Conservation (phyloP, 1,284 basidiomycete genomes). For the Cutaneotrichosporon cavernicola region DNA sequence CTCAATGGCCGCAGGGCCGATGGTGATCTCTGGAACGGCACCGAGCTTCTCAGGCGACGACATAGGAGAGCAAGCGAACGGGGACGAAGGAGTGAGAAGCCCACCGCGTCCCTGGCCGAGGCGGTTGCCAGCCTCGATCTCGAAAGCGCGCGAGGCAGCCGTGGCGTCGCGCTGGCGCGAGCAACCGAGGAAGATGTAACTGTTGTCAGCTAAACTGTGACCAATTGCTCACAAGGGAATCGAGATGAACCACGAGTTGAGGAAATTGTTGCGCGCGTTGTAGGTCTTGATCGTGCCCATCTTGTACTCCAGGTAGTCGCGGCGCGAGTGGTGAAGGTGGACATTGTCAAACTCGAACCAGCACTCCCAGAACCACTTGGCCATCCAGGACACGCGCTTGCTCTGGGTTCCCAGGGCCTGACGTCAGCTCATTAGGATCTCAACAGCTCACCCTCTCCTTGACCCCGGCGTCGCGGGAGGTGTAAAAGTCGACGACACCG, state of each 20-base stretch:
- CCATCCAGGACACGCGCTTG: conserved; percentile 70
- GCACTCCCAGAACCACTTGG: conserved; percentile 77
- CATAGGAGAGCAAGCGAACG: conserved; percentile 46
- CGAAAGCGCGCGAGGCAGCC: conserved; percentile 64
- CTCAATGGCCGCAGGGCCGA: conserved; percentile 47
- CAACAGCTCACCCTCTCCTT: conserved; percentile 51
- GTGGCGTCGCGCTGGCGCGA: conserved; percentile 66
- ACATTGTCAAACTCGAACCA: conserved; percentile 81
- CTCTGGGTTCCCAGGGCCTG: conserved; percentile 67
- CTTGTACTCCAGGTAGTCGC: conserved; percentile 76
- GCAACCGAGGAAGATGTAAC: conserved; percentile 75
- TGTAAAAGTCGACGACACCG: conserved; percentile 77
- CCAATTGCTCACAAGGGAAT: conserved; percentile 56
- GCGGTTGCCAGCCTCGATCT: conserved; percentile 68
- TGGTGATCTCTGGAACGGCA: conserved; percentile 50
- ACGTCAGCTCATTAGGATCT: conserved; percentile 9
- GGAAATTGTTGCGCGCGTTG: conserved; percentile 71
- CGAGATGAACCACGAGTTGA: conserved; percentile 67
- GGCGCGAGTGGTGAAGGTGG: conserved; percentile 65
- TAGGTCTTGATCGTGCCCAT: conserved; percentile 73
- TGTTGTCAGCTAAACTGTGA: conserved; percentile 45
- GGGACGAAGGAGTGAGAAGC: conserved; percentile 56
- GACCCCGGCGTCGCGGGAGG: conserved; percentile 62
- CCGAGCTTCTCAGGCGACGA: conserved; percentile 47
- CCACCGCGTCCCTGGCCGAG: conserved; percentile 55